Base-by-base conservation (phyloP, 129 eudicot species). In the Oenanthe sinensis region DNA sequence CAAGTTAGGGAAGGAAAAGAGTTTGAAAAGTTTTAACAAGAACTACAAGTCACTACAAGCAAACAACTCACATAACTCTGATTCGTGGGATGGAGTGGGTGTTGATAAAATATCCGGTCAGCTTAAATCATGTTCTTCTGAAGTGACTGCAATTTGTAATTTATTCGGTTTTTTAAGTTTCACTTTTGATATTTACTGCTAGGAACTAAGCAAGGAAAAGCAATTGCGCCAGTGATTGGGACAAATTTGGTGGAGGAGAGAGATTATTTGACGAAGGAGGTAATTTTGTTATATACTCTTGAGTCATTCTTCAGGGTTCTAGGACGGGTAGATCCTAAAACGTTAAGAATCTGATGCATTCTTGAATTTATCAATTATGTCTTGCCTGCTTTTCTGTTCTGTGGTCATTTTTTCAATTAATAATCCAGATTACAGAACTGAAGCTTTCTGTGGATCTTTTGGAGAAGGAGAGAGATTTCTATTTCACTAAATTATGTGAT, bases 401-500 rank as follows among this genome's bases (percentile, higher is more conserved):
- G 42, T 73, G 43, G 43, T 79, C 8, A 70, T 70, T 70, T 17
- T 77, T 30, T 77, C 24, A 77, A 60, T 50, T 33, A 37, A 22
- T 81, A 71, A 47, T 82, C 47, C 88, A 95, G 98, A 81, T 91
- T 58, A 87, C 97, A 39, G 97, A 95, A 60, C 85, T 95, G 78
- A 91, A 90, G 90, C 76, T 95, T 62, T 91, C 92, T 33, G 94
- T 87, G 49, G 98, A 95, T 77, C 85, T 80, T 63, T 79, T 95
- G 87, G 98, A 91, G 72, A 91, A 86, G 82, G 98, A 95, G 80
- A 88, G 97, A 76, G 98, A 95, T 78, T 95, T 90, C 81, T 95
- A 95, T 82, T 95, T 91, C 77, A 88, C 90, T 42, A 95, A 95
- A 58, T 81, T 95, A 71, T 84, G 97, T 75, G 96, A 95, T 81